Evolutionary conservation across 1,284 basidiomycete species (phyloP), one percentile per base, ranked within the genome.

Genomic region (Schizophyllum commune): DNA sequence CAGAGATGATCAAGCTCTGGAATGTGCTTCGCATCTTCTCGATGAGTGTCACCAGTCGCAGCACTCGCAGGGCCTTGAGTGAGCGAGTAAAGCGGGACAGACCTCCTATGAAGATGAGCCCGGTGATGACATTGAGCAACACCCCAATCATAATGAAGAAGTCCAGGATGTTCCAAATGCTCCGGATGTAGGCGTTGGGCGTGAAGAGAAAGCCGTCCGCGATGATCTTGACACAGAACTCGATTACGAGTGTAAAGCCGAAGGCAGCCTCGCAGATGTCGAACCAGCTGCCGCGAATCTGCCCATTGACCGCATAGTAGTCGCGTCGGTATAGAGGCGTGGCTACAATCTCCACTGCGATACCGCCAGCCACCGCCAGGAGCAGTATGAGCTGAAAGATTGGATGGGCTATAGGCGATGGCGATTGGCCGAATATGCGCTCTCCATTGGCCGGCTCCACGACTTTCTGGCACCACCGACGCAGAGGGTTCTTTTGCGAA

Each of bases 131-230:
- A 70, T 98, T 98, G 73, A 93, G 79, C 19, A 97, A 72, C 32
- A 98, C 75, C 2, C 94, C 92, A 51, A 80, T 71, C 74, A 98
- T 83, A 70, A 98, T 91, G 68, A 94, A 75, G 65, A 97, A 88
- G 74, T 99, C 96, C 61, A 98, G 79, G 63, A 90, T 73, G 71
- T 98, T 98, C 94, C 96, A 98, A 11, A 95, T 85, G 64, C 90
- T 94, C 17, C 89, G 85, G 32, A 98, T 74, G 70, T 98, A 98
- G 0, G 95, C 94, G 68, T 98, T 98, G 0, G 96, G 96, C 0
- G 95, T 90, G 74, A 97, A 96, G 17, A 89, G 68, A 71, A 96
- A 90, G 0, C 96, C 96, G 68, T 99, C 96, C 0, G 96, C 96
- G 56, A 95, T 78, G 68, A 97, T 78, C 75, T 98, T 96, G 84